Percentiles rank a stretch among this genome's conserved stretches.
Conservation (phyloP, 2,329 filamentous ascomycete genomes). For the Cryphonectria japonica region DNA sequence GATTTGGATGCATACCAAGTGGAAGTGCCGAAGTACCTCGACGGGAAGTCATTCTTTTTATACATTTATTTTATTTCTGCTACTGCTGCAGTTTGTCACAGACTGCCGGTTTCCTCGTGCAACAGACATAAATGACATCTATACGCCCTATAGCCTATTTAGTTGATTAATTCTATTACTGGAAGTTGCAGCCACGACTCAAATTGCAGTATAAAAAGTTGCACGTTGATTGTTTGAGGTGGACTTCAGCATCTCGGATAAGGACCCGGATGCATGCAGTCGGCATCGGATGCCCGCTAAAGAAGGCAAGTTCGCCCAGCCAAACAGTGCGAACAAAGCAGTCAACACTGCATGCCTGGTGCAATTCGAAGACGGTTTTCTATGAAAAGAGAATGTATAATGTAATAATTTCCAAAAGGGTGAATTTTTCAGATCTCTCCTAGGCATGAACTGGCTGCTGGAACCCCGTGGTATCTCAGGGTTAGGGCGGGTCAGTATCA, state of each 20-base stretch:
- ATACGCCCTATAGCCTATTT: not conserved
- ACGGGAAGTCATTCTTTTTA: too few relatives aligned
- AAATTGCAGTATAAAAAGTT: not conserved
- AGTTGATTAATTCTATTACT: not conserved
- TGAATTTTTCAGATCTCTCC: not conserved
- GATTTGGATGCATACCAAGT: not conserved
- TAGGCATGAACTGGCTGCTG: not conserved
- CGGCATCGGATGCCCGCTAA: not conserved
- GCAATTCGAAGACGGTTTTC: not conserved
- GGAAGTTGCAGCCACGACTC: not conserved
- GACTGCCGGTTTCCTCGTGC: not conserved
- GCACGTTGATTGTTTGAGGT: not conserved
- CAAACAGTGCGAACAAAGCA: not conserved
- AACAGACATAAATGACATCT: not conserved
- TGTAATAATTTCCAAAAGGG: rapidly evolving
- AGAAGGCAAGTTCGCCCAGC: not conserved
- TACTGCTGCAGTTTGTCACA: not conserved
- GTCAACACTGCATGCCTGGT: not conserved
- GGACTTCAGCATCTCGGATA: not conserved
- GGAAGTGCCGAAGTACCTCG: not conserved
- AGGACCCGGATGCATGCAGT: conserved; percentile 10
- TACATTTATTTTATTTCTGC: too few relatives aligned
- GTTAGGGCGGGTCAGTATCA: not conserved
- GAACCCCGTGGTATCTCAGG: too few relatives aligned
- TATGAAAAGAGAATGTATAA: not conserved